phyloP scores from a whole-genome alignment of 306 rosid species.

The Casuarina cunninghamiana region DNA sequence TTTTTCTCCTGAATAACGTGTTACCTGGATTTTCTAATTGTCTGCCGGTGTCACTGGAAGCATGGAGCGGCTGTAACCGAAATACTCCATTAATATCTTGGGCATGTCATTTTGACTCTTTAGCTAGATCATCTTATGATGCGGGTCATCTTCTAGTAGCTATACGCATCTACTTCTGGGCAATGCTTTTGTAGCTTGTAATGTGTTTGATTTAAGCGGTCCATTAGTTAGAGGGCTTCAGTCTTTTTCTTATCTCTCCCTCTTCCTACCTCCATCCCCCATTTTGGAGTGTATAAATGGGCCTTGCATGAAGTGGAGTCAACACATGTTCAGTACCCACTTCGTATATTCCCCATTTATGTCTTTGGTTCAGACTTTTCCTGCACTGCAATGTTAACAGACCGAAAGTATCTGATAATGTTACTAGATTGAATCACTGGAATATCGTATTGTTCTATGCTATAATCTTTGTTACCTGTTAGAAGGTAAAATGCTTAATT shows the following conservation, averaged over 20 bases:
- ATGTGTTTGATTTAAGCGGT: slow-evolving; percentile 16
- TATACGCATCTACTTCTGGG: slow-evolving; percentile 10
- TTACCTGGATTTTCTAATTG: not conserved
- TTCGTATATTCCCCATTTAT: not conserved
- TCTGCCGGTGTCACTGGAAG: not conserved
- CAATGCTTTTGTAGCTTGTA: slow-evolving; percentile 23
- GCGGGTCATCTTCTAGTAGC: slow-evolving; percentile 14
- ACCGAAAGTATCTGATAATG: not conserved
- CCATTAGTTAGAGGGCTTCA: slow-evolving; percentile 2
- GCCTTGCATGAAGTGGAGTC: not conserved
- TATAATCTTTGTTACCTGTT: too few relatives aligned
- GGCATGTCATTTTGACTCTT: slow-evolving; percentile 12
- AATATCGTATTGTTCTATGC: too few relatives aligned
- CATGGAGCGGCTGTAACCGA: slow-evolving; percentile 4
- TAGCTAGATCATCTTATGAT: slow-evolving; percentile 12
- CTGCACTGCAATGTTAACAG: not conserved
- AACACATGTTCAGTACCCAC: not conserved
- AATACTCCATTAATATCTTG: slow-evolving; percentile 14
- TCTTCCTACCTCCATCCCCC: not conserved
- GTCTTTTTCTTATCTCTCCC: slow-evolving; percentile 6
- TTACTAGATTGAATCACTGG: not conserved
- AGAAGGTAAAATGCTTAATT: too few relatives aligned
- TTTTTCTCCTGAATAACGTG: not conserved
- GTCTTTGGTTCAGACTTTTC: not conserved
- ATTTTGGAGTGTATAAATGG: not conserved